phyloP scores from a whole-genome alignment of 2,329 filamentous ascomycete genomes.

The Claviceps digitariae region DNA sequence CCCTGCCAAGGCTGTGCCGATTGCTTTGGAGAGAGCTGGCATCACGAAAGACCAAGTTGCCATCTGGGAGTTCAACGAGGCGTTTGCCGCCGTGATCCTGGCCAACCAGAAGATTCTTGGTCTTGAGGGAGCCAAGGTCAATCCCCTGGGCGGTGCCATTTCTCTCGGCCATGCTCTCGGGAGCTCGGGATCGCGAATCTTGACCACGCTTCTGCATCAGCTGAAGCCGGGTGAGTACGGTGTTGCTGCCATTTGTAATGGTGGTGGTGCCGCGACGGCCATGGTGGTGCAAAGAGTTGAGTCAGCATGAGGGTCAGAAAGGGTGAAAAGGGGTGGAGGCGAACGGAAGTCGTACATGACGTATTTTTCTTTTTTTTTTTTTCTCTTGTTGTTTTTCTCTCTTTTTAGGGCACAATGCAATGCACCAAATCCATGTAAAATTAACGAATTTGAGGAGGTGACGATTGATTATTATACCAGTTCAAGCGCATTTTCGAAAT shows the following conservation, averaged over 20 bases:
- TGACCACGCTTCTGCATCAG: slow-evolving; percentile 84
- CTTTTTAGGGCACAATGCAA: neutral
- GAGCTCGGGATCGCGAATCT: slow-evolving; percentile 82
- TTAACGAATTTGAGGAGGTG: neutral
- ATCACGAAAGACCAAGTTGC: slow-evolving; percentile 86
- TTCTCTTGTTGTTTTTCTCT: neutral
- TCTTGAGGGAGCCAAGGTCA: slow-evolving; percentile 66
- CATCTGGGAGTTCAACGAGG: slow-evolving; percentile 97
- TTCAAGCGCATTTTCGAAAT: neutral
- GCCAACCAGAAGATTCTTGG: slow-evolving; percentile 88
- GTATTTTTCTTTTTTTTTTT: neutral
- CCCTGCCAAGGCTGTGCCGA: slow-evolving; percentile 80
- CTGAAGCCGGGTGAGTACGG: slow-evolving; percentile 87
- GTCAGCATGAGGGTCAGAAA: slow-evolving; percentile 25
- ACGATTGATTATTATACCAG: neutral
- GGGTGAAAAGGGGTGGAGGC: too few species aligned
- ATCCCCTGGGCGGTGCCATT: slow-evolving; percentile 82
- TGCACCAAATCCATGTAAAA: too few species aligned
- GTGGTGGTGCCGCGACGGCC: slow-evolving; percentile 81
- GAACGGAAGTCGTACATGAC: too few species aligned
- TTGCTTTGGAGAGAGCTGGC: slow-evolving; percentile 77
- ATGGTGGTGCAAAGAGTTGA: slow-evolving; percentile 80
- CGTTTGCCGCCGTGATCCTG: slow-evolving; percentile 89
- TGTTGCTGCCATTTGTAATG: slow-evolving; percentile 92
- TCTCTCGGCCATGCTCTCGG: slow-evolving; percentile 84